A percentile compares a stretch with the other conserved stretches of the same genome.
Conservation (phyloP, 768 basidiomycete species). For the Asterophora parasitica region DNA sequence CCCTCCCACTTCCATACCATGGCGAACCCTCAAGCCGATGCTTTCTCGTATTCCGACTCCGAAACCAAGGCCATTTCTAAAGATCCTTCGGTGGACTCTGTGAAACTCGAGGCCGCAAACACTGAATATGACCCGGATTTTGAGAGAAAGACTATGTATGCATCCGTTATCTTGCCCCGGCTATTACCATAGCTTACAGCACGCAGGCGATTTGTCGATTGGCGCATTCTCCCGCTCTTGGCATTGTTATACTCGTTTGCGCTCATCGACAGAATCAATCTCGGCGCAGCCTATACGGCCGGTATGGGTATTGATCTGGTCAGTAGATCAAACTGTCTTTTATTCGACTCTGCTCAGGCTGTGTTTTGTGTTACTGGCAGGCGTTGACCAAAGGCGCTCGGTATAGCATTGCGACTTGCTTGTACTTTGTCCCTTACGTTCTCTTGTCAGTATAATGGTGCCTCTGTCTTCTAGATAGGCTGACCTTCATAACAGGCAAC, state of each 20-base stretch:
- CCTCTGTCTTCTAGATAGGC: background rate
- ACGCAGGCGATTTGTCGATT: slow-evolving; percentile 36
- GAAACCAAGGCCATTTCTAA: slow-evolving; percentile 10
- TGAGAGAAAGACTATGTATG: slow-evolving; percentile 35
- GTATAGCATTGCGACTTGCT: slow-evolving; percentile 37
- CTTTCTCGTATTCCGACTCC: slow-evolving; percentile 11
- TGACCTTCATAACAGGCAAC: slow-evolving; percentile 28
- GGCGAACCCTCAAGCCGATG: slow-evolving; percentile 9
- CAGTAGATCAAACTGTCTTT: background rate
- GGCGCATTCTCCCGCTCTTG: slow-evolving; percentile 38
- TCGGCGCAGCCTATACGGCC: slow-evolving; percentile 38
- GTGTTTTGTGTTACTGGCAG: slow-evolving; percentile 17
- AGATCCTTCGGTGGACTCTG: slow-evolving; percentile 9
- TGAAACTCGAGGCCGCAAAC: slow-evolving; percentile 12
- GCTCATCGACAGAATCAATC: slow-evolving; percentile 40
- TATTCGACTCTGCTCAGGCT: slow-evolving; percentile 1
- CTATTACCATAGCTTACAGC: background rate
- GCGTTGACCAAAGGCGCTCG: slow-evolving; percentile 29
- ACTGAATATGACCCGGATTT: slow-evolving; percentile 21
- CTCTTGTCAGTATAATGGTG: slow-evolving; percentile 28
- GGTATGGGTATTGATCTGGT: slow-evolving; percentile 40
- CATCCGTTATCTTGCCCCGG: background rate
- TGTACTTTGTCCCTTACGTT: slow-evolving; percentile 43
- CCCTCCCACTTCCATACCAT: slow-evolving; percentile 3
- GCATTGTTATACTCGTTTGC: slow-evolving; percentile 37